Percentiles rank a stretch among this genome's conserved stretches.
These are phyloP conservation scores for Glaciozyma martinii DNA, from an alignment of 768 basidiomycete species.

Conservation along the genomic window DNA sequence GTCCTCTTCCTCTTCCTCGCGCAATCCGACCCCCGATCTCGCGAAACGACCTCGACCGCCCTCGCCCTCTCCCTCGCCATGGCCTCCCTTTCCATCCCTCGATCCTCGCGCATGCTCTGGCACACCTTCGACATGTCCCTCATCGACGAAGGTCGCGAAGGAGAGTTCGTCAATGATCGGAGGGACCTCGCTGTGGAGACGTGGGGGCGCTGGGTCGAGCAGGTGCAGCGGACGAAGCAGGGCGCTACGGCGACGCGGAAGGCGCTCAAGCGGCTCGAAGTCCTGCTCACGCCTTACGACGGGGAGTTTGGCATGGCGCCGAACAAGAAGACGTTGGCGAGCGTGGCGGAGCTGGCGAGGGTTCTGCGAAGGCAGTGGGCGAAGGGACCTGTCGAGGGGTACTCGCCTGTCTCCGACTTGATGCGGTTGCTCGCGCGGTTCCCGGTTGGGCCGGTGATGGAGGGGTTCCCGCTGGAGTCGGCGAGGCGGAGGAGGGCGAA, in stretches of 20 bases:
- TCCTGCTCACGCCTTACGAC: too few species aligned
- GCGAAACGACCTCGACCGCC: neutral
- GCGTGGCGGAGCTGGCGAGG: neutral
- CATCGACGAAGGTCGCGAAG: too few species aligned
- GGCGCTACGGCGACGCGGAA: too few species aligned
- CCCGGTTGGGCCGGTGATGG: constrained; percentile 6
- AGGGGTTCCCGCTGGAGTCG: constrained; percentile 7
- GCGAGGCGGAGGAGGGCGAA: neutral
- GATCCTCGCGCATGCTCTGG: neutral
- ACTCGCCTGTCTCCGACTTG: neutral
- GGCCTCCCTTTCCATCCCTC: constrained; percentile 4
- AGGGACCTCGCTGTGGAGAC: constrained; percentile 13
- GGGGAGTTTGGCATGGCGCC: too few species aligned
- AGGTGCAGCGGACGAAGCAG: neutral
- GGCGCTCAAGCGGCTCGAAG: too few species aligned
- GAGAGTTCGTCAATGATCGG: neutral
- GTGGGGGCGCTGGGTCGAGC: constrained; percentile 11
- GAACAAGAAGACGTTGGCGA: neutral
- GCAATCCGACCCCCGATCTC: neutral
- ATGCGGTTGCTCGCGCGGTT: constrained; percentile 10
- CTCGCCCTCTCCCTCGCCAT: constrained; percentile 16
- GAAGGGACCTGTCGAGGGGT: neutral
- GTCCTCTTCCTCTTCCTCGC: constrained; percentile 10
- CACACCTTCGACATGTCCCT: constrained; percentile 8
- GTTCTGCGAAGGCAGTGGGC: neutral